phyloP scores from a whole-genome alignment of 2,329 filamentous ascomycete species.

The Metarhizium humberi region DNA sequence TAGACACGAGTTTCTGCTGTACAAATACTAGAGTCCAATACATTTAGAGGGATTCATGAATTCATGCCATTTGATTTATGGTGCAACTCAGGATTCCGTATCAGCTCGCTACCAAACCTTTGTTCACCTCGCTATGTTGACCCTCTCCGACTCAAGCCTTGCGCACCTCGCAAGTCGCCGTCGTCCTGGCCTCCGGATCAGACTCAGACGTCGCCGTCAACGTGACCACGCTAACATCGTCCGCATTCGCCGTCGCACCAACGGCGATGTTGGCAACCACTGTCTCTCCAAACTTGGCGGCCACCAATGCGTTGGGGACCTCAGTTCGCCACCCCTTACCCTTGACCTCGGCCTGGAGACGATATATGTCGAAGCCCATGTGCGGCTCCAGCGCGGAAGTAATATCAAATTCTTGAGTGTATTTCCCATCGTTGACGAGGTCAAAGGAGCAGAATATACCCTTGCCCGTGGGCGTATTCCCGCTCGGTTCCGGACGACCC shows the following conservation, averaged over 20 bases:
- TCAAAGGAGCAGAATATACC: conserved; percentile 36
- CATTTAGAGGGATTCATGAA: too few species aligned
- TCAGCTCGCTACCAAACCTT: too few species aligned
- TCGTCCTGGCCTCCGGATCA: conserved; percentile 17
- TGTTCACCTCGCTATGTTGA: neutral
- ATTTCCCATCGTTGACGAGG: conserved; percentile 35
- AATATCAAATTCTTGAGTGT: conserved; percentile 11
- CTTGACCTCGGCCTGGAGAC: conserved; percentile 32
- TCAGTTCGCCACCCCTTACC: conserved; percentile 36
- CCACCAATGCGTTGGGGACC: conserved; percentile 18
- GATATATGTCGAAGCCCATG: conserved; percentile 35
- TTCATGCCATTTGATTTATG: too few species aligned
- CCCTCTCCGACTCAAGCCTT: conserved; percentile 8
- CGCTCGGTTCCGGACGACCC: conserved; percentile 16
- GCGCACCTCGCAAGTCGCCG: conserved; percentile 22
- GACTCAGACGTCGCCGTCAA: conserved; percentile 37
- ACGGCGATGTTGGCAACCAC: too few species aligned
- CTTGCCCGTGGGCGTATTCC: conserved; percentile 16
- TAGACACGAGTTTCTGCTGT: neutral
- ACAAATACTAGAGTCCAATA: neutral
- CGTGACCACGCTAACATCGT: conserved; percentile 27
- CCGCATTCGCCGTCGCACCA: conserved; percentile 6
- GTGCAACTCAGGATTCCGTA: too few species aligned
- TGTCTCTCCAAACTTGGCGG: too few species aligned
- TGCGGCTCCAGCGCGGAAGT: conserved; percentile 27